Evolutionary conservation across 495 filamentous ascomycete genomes (phyloP).

Genomic region (Penicillium paradoxum): DNA sequence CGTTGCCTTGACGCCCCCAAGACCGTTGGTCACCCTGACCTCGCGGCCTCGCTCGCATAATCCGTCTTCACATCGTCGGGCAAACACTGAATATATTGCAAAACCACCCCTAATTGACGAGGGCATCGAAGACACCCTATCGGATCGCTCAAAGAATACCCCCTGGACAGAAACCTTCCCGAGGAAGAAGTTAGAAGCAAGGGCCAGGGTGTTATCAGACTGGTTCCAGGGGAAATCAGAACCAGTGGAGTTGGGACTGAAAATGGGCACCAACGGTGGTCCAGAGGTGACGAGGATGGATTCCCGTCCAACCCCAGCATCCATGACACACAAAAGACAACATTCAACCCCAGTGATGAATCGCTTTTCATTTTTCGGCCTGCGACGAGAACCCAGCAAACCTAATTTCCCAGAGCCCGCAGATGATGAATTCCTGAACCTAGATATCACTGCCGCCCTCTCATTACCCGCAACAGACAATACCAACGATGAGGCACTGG

Average conservation of each 20-base stretch:
- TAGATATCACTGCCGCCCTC: conserved; percentile 60
- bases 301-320: conserved; percentile 16
- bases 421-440: conserved; percentile 59
- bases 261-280: conserved; percentile 14
- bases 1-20: conserved; percentile 23
- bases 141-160: conserved; percentile 15
- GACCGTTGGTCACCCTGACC: conserved; percentile 12
- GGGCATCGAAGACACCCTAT: conserved; percentile 17
- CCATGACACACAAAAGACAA: conserved; percentile 32
- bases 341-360: conserved; percentile 30
- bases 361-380: conserved; percentile 38
- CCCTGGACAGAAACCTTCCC: conserved; percentile 31
- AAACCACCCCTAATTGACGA: conserved; percentile 25
- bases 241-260: conserved; percentile 38
- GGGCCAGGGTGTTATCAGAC: conserved; percentile 39
- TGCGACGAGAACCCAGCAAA: conserved; percentile 28
- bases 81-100: conserved; percentile 39
- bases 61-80: conserved; percentile 35
- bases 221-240: conserved; percentile 53
- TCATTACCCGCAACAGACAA: conserved; percentile 52
- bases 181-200: conserved; percentile 40
- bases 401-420: conserved; percentile 30
- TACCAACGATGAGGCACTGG: conserved; percentile 60
- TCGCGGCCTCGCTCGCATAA: conserved; percentile 18
- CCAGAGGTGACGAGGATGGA: conserved; percentile 22